Percentiles rank a stretch among this genome's conserved stretches.
Conservation (phyloP, 768 basidiomycete genomes). For the Pisolithus albus region DNA sequence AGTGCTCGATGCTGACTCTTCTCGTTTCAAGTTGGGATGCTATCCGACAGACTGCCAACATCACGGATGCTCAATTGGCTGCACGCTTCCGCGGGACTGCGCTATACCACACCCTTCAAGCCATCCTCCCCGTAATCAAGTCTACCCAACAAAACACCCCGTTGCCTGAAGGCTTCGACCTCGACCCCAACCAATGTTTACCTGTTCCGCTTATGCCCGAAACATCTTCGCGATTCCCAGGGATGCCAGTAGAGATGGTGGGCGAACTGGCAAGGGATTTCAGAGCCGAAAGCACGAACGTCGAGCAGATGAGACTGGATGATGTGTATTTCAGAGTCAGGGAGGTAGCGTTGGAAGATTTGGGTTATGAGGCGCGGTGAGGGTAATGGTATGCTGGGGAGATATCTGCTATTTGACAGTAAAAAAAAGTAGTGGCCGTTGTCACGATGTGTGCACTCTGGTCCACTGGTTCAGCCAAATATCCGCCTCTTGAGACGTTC, state of each 20-base stretch:
- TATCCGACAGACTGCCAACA: conserved; percentile 65
- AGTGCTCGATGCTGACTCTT: neutral
- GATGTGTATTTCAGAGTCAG: conserved; percentile 57
- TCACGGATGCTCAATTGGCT: conserved; percentile 73
- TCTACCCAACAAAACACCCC: conserved; percentile 24
- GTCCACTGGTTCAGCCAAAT: conserved; percentile 4
- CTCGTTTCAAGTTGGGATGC: conserved; percentile 56
- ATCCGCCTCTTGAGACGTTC: conserved; percentile 35
- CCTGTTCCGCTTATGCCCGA: conserved; percentile 52
- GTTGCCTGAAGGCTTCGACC: conserved; percentile 43
- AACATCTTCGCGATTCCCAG: conserved; percentile 67
- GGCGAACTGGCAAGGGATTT: conserved; percentile 56
- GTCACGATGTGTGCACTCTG: no score
- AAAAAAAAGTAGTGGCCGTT: neutral
- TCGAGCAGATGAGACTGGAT: conserved; percentile 49
- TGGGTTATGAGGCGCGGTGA: conserved; percentile 30
- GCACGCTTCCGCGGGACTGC: conserved; percentile 68
- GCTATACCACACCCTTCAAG: conserved; percentile 58
- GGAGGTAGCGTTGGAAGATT: conserved; percentile 52
- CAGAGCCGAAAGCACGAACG: conserved; percentile 48
- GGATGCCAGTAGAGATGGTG: conserved; percentile 59
- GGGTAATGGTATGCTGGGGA: neutral
- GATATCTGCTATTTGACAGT: neutral
- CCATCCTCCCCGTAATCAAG: conserved; percentile 34
- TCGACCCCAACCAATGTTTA: conserved; percentile 52